These are phyloP conservation scores for Wickerhamiella azyma DNA, from an alignment of 805 yeast genomes.

Conservation along the genomic window DNA sequence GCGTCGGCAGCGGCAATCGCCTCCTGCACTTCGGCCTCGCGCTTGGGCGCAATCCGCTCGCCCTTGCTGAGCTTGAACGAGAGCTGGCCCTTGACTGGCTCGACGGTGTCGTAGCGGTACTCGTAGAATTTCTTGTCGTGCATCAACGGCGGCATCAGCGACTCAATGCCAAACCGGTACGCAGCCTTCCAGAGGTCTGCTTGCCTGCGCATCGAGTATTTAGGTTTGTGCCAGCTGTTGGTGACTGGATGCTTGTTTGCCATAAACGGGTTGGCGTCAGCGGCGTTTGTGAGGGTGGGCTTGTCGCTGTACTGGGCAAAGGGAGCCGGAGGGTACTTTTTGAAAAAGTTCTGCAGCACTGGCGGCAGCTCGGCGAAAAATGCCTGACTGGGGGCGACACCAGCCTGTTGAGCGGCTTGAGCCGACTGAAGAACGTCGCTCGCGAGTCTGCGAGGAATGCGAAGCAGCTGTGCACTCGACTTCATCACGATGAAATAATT, in stretches of 20 bases:
- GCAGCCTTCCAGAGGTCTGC: conserved; percentile 77
- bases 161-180: conserved; percentile 62
- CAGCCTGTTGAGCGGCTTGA: conserved; percentile 22
- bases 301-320: conserved; percentile 47
- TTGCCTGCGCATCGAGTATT: conserved; percentile 67
- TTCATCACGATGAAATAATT: conserved; percentile 18
- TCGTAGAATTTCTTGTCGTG: conserved; percentile 56
- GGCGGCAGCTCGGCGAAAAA: conserved; percentile 51
- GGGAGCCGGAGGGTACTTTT: conserved; percentile 76
- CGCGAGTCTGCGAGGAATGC: conserved; percentile 20
- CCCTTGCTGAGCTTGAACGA: conserved; percentile 70
- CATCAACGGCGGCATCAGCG: conserved; percentile 55
- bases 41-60: conserved; percentile 46
- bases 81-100: conserved; percentile 61
- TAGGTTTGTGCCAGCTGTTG: conserved; percentile 61
- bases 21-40: conserved; percentile 45
- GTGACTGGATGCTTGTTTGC: conserved; percentile 77
- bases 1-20: conserved; percentile 59
- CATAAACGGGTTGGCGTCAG: conserved; percentile 72
- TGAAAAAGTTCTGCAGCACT: conserved; percentile 58
- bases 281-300: conserved; percentile 53
- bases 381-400: conserved; percentile 16
- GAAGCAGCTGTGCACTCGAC: conserved; percentile 14
- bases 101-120: conserved; percentile 59
- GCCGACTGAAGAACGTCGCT: conserved; percentile 20